Conservation (phyloP, 225 moss, liverwort and hornwort species). For the Physcomitrium patens region DNA sequence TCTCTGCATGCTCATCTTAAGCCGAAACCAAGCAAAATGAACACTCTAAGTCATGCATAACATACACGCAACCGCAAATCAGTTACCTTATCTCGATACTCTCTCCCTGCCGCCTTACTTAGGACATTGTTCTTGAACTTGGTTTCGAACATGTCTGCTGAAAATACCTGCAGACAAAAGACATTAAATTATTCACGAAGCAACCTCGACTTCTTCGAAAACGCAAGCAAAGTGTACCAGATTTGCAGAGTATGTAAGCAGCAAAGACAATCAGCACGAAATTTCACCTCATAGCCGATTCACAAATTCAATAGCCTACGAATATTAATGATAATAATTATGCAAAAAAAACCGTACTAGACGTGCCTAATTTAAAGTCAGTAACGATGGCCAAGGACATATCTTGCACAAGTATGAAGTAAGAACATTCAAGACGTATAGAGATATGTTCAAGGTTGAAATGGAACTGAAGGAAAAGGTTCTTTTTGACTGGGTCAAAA, state of each 20-base stretch:
- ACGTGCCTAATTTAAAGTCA: too few species aligned
- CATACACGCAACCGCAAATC: background rate
- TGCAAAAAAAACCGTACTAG: too few species aligned
- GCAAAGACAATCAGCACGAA: background rate
- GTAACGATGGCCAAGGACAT: too few species aligned
- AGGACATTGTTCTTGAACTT: constrained; percentile 90
- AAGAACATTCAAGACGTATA: background rate
- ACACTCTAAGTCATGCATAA: background rate
- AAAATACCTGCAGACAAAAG: constrained; percentile 67
- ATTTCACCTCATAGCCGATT: background rate
- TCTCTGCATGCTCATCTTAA: too few species aligned
- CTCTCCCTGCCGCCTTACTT: constrained; percentile 74
- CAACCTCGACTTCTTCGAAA: too few species aligned
- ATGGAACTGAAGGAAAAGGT: background rate
- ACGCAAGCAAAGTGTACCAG: too few species aligned
- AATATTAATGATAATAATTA: too few species aligned
- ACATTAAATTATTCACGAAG: too few species aligned
- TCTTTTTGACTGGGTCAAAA: background rate
- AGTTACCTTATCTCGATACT: constrained; percentile 88
- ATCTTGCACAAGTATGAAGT: too few species aligned
- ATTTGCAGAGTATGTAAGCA: background rate
- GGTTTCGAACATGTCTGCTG: constrained; percentile 92
- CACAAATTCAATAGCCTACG: background rate
- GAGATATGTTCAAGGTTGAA: background rate
- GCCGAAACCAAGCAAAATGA: too few species aligned